Conservation (phyloP, 2,329 filamentous ascomycete species). For the Neonectria sp. region DNA sequence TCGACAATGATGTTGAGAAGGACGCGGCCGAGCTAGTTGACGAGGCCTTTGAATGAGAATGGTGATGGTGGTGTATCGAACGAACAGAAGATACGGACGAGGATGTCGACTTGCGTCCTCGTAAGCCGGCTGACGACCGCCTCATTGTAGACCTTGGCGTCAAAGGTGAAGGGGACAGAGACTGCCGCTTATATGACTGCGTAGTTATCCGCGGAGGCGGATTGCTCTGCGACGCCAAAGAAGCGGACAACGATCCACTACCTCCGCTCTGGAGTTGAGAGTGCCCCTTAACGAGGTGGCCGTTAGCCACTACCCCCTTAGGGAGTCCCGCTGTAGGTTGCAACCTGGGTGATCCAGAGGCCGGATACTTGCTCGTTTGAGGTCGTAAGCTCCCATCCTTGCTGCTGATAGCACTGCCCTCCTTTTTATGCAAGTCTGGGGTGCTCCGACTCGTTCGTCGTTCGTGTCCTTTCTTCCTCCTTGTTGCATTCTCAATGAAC, state of each 20-base stretch:
- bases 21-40: conserved; percentile 89
- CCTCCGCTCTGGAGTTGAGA: conserved; percentile 33
- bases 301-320: conserved; percentile 67
- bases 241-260: conserved; percentile 42
- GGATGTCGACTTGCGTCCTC: conserved; percentile 95
- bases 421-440: conserved; percentile 70
- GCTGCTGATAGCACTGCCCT: conserved; percentile 59
- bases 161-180: conserved; percentile 87
- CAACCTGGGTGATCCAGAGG: conserved; percentile 53
- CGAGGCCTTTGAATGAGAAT: conserved; percentile 93
- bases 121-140: conserved; percentile 84
- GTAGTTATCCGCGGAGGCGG: conserved; percentile 52
- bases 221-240: conserved; percentile 48
- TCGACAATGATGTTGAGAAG: conserved; percentile 79
- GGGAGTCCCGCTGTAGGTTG: conserved; percentile 63
- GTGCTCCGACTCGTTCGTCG: conserved; percentile 71
- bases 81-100: conserved; percentile 95
- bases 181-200: conserved; percentile 78
- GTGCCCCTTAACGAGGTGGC: conserved; percentile 56
- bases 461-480: conserved; percentile 64
- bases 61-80: conserved; percentile 88
- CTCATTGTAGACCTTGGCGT: conserved; percentile 91
- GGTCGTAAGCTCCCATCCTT: conserved; percentile 72
- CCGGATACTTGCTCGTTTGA: conserved; percentile 71
- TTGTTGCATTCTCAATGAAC: conserved; percentile 72